These are phyloP conservation scores for Moniliophthora roreri DNA, from an alignment of 1,284 basidiomycete genomes.

Conservation along the genomic window DNA sequence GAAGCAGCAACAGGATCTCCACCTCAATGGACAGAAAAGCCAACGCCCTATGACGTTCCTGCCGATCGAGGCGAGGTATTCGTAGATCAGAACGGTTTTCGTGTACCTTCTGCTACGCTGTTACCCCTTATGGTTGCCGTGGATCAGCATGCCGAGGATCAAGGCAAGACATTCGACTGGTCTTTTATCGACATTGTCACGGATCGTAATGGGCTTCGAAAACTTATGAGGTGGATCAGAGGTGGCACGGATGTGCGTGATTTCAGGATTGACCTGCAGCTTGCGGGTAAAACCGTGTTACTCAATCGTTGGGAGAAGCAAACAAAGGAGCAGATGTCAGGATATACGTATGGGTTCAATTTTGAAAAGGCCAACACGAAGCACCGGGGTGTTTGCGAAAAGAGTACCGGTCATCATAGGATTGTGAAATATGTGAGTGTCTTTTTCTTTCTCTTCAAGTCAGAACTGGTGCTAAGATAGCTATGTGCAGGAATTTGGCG, in stretches of 20 bases:
- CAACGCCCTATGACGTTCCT: constrained; percentile 45
- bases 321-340: constrained; percentile 30
- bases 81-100: constrained; percentile 51
- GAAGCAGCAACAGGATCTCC: constrained; percentile 43
- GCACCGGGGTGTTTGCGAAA: constrained; percentile 38
- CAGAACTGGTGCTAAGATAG: not conserved
- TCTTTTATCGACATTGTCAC: constrained; percentile 51
- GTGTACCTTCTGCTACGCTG: constrained; percentile 39
- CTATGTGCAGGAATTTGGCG: constrained; percentile 39
- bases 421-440: constrained; percentile 49
- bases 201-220: constrained; percentile 57
- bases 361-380: constrained; percentile 50
- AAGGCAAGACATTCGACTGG: constrained; percentile 46
- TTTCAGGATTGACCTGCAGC: constrained; percentile 58
- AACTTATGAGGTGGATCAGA: constrained; percentile 53
- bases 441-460: not conserved
- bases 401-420: constrained; percentile 47
- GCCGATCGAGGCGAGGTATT: constrained; percentile 44
- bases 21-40: constrained; percentile 44
- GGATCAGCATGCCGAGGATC: constrained; percentile 35
- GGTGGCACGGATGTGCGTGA: constrained; percentile 29
- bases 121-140: constrained; percentile 52
- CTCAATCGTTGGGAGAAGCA: constrained; percentile 50
- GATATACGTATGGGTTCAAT: constrained; percentile 44
- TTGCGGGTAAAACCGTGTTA: constrained; percentile 53